A percentile compares a stretch with the other conserved stretches of the same genome.
These are phyloP conservation scores for Capronia epimyces DNA, from an alignment of 2,329 filamentous ascomycete genomes.

Conservation along the genomic window DNA sequence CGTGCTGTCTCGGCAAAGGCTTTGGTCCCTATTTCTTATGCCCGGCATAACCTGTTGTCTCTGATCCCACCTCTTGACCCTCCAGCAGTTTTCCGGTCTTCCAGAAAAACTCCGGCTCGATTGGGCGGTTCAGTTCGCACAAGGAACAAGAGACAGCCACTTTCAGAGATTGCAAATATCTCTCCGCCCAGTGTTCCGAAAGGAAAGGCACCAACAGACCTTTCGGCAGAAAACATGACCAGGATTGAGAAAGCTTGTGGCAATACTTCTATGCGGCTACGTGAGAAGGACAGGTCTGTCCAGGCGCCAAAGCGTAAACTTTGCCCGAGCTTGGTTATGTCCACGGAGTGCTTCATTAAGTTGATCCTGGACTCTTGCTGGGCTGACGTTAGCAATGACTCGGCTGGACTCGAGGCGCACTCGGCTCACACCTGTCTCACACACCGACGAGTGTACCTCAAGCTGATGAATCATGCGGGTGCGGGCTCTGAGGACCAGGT, in stretches of 20 bases:
- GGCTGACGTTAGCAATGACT: not conserved
- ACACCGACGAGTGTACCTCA: not conserved
- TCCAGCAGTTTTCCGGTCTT: constrained; percentile 5
- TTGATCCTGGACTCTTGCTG: not conserved
- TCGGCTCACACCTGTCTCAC: not conserved
- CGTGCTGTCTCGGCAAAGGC: not conserved
- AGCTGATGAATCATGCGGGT: not conserved
- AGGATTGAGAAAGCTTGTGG: not conserved
- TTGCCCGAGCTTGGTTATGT: not conserved
- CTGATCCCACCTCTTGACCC: constrained; percentile 5
- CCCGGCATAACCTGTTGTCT: not conserved
- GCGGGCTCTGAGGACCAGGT: not conserved
- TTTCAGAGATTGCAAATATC: constrained; percentile 6
- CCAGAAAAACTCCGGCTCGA: not conserved
- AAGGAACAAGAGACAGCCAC: constrained; percentile 1
- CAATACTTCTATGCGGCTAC: not conserved
- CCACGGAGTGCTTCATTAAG: not conserved
- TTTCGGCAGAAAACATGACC: not conserved
- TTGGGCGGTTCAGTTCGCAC: not conserved
- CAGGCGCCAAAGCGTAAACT: not conserved
- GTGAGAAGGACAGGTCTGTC: not conserved
- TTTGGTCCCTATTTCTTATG: not conserved
- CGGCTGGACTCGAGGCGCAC: not conserved
- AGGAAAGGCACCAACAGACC: not conserved
- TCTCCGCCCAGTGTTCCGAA: not conserved